Percentiles rank a stretch among this genome's conserved stretches.
Evolutionary conservation across 768 basidiomycete genomes (phyloP).

Genomic region (Kwoniella mangroviensis): DNA sequence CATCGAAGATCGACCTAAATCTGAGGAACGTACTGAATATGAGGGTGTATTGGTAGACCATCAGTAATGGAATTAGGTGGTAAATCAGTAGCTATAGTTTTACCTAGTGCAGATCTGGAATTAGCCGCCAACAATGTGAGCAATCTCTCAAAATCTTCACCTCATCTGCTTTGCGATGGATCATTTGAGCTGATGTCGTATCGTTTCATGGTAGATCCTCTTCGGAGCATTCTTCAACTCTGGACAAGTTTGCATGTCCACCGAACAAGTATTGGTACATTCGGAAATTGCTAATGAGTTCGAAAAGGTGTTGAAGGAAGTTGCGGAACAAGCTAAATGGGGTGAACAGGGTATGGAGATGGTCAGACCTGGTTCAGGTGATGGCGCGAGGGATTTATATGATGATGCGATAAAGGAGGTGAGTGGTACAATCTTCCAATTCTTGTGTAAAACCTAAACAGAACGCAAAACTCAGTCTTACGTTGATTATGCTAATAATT

Average conservation of each 20-base stretch:
- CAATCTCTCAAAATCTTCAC: background rate
- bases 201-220: constrained; percentile 41
- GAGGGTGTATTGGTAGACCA: constrained; percentile 36
- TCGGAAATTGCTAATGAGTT: constrained; percentile 36
- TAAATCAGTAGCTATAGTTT: constrained; percentile 58
- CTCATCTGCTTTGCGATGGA: background rate
- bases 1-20: background rate
- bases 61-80: constrained; percentile 58
- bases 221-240: constrained; percentile 54
- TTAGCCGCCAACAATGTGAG: constrained; percentile 63
- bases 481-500: too few species aligned
- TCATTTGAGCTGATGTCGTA: background rate
- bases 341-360: constrained; percentile 29
- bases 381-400: constrained; percentile 22
- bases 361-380: constrained; percentile 25
- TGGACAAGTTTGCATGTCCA: constrained; percentile 58
- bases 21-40: background rate
- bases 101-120: constrained; percentile 63
- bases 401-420: constrained; percentile 35
- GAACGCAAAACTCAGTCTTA: too few species aligned
- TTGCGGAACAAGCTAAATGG: constrained; percentile 22
- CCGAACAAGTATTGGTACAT: constrained; percentile 54
- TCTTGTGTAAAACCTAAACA: too few species aligned
- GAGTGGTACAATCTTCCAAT: constrained; percentile 9
- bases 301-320: constrained; percentile 29